A percentile compares a stretch with the other conserved stretches of the same genome.
phyloP scores from a whole-genome alignment of 306 rosid species.

The Fagus crenata region DNA sequence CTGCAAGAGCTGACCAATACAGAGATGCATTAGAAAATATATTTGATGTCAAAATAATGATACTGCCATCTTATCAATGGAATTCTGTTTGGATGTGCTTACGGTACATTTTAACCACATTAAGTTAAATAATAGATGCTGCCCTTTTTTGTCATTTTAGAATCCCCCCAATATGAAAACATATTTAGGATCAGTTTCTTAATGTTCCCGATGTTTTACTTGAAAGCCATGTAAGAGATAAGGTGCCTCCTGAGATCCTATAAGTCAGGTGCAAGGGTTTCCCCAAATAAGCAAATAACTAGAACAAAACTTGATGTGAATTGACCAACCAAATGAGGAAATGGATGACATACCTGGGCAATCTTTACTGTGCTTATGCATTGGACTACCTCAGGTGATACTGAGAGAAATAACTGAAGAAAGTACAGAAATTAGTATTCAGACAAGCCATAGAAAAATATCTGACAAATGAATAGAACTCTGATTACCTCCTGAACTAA shows the following conservation, averaged over 20 bases:
- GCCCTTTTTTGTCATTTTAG: not conserved
- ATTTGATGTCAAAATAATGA: not conserved
- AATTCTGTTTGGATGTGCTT: not conserved
- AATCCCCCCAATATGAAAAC: not conserved
- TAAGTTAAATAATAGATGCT: not conserved
- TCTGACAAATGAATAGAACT: constrained; percentile 22
- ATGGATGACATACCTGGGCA: constrained; percentile 67
- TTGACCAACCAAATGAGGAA: constrained; percentile 16
- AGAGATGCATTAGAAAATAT: not conserved
- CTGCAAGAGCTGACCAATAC: not conserved
- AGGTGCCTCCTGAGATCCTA: not conserved
- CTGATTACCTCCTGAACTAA: constrained; percentile 65
- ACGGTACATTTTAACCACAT: not conserved
- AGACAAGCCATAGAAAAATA: constrained; percentile 27
- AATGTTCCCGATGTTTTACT: not conserved
- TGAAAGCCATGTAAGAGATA: not conserved
- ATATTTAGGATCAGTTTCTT: not conserved
- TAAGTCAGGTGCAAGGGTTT: constrained; percentile 6
- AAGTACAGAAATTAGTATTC: not conserved
- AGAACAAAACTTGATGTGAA: constrained; percentile 9
- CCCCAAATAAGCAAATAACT: not conserved
- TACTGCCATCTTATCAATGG: not conserved
- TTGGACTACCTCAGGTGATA: constrained; percentile 60
- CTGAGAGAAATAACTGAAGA: constrained; percentile 60
- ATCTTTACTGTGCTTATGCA: constrained; percentile 80